These are phyloP conservation scores for Theobroma grandiflorum DNA, from an alignment of 441 rosid species.

Conservation along the genomic window DNA sequence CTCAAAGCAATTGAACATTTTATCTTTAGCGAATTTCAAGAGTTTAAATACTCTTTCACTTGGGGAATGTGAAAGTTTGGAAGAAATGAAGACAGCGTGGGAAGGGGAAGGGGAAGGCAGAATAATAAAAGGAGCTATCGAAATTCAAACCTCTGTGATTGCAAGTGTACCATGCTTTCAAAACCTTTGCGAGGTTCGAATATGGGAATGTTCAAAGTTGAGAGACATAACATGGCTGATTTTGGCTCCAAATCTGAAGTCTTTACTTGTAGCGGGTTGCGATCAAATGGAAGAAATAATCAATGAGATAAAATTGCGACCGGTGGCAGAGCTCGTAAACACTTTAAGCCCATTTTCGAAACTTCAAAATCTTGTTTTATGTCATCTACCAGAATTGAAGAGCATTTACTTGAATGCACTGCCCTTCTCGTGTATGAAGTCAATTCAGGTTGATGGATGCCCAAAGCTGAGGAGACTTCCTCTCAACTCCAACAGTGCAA, in stretches of 20 bases:
- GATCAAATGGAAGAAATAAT: slow-evolving; percentile 13
- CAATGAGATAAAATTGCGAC: slow-evolving; percentile 19
- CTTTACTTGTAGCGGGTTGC: neutral
- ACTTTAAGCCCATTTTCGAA: slow-evolving; percentile 31
- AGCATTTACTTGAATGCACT: neutral
- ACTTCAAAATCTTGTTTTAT: neutral
- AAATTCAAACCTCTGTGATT: neutral
- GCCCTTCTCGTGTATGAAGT: neutral
- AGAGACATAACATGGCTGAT: slow-evolving; percentile 38
- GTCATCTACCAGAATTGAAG: neutral
- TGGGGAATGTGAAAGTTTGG: neutral
- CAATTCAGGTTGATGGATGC: neutral
- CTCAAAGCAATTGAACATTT: slow-evolving; percentile 22
- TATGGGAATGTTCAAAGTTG: neutral
- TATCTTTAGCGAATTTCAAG: slow-evolving; percentile 8
- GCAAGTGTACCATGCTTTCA: slow-evolving; percentile 18
- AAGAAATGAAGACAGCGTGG: neutral
- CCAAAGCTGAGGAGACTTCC: slow-evolving; percentile 12
- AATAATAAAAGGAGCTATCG: too few species aligned
- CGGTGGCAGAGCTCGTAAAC: neutral
- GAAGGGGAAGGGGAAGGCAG: neutral
- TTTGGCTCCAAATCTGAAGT: slow-evolving; percentile 19
- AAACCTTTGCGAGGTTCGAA: neutral
- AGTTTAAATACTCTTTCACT: slow-evolving; percentile 17
- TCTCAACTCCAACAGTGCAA: neutral